A percentile compares a stretch with the other conserved stretches of the same genome.
These are phyloP conservation scores for Phytophthora quininea DNA, from an alignment of 352 stramenopile genomes.

Conservation along the genomic window DNA sequence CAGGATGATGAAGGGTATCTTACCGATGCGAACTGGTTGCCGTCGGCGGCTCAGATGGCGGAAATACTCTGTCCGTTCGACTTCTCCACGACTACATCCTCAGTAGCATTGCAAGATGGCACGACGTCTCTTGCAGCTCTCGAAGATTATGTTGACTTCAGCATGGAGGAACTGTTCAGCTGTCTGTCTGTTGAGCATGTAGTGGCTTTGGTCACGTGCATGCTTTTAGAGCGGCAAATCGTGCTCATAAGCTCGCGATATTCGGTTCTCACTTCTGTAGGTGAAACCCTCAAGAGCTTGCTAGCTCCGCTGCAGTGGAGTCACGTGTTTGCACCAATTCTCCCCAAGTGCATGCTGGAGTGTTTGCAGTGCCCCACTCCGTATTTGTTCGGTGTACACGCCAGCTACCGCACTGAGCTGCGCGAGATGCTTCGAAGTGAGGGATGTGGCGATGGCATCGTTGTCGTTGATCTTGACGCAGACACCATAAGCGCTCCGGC, in stretches of 20 bases:
- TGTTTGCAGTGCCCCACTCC: constrained; percentile 85
- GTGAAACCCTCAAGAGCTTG: constrained; percentile 80
- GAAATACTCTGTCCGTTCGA: constrained; percentile 72
- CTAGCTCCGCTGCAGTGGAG: constrained; percentile 84
- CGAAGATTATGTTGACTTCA: constrained; percentile 75
- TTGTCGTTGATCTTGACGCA: constrained; percentile 74
- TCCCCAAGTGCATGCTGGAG: constrained; percentile 83
- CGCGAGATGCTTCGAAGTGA: constrained; percentile 76
- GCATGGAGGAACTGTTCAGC: constrained; percentile 83
- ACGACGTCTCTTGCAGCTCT: constrained; percentile 52
- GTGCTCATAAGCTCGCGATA: constrained; percentile 82
- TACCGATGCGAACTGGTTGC: constrained; percentile 62
- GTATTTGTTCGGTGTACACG: constrained; percentile 87
- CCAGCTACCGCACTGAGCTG: constrained; percentile 70
- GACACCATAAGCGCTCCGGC: constrained; percentile 58
- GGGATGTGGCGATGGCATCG: constrained; percentile 74
- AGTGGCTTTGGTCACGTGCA: constrained; percentile 66
- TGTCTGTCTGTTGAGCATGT: constrained; percentile 80
- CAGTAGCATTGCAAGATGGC: constrained; percentile 13
- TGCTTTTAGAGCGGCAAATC: constrained; percentile 81
- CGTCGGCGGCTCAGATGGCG: constrained; percentile 58
- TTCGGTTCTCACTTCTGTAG: constrained; percentile 80
- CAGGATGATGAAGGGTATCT: constrained; percentile 64
- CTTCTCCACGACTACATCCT: constrained; percentile 37
- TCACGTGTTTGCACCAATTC: constrained; percentile 84